Conservation (phyloP, 2,329 filamentous ascomycete genomes). For the Penicillium sp. region DNA sequence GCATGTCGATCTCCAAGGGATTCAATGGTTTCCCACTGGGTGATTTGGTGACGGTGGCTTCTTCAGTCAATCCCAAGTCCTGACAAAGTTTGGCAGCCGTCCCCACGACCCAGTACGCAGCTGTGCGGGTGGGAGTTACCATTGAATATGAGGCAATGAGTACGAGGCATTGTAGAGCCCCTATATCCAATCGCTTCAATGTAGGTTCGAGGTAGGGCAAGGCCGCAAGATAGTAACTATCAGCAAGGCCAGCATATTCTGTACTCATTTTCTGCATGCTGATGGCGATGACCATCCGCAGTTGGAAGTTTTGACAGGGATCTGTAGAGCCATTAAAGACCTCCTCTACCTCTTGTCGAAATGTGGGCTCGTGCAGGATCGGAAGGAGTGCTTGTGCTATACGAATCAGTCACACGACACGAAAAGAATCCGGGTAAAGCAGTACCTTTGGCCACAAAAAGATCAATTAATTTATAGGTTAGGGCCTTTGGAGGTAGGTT, state of each 20-base stretch:
- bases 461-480: constrained; percentile 74
- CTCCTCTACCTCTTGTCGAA: constrained; percentile 72
- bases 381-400: constrained; percentile 85
- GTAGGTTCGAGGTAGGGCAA: constrained; percentile 80
- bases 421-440: not conserved
- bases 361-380: constrained; percentile 77
- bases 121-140: constrained; percentile 84
- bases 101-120: constrained; percentile 90
- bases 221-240: constrained; percentile 91
- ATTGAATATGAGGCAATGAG: constrained; percentile 90
- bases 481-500: constrained; percentile 71
- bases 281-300: constrained; percentile 90
- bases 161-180: constrained; percentile 83
- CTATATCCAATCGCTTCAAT: constrained; percentile 82
- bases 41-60: constrained; percentile 74
- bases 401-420: constrained; percentile 19
- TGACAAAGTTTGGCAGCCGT: constrained; percentile 85
- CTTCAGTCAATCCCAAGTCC: constrained; percentile 81
- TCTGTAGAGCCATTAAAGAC: constrained; percentile 75
- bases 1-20: constrained; percentile 80
- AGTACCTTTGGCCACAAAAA: constrained; percentile 80
- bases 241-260: constrained; percentile 87
- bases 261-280: constrained; percentile 88
- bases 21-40: constrained; percentile 61
- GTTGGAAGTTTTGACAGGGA: constrained; percentile 80